Conservation (phyloP, 2,329 filamentous ascomycete species). For the Penicillium rolfsii region DNA sequence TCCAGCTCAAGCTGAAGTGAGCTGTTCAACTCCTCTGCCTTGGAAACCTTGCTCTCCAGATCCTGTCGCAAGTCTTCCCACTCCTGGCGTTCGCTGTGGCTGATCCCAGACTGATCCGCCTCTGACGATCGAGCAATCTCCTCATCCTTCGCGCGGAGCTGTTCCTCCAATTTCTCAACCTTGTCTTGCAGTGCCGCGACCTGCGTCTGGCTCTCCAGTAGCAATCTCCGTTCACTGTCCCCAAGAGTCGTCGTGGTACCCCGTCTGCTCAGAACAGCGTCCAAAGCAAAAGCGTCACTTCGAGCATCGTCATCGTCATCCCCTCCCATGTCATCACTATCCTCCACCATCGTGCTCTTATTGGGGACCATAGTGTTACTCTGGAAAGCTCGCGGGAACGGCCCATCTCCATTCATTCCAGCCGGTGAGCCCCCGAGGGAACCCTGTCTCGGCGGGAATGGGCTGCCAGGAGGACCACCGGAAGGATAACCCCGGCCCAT, state of each 20-base stretch:
- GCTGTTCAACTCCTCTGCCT: slow-evolving; percentile 77
- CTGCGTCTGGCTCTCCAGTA: slow-evolving; percentile 80
- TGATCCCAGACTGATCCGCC: slow-evolving; percentile 56
- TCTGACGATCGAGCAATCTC: slow-evolving; percentile 66
- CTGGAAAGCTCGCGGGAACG: slow-evolving; percentile 86
- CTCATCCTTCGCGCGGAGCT: slow-evolving; percentile 70
- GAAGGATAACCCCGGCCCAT: slow-evolving; percentile 43
- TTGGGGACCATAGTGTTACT: slow-evolving; percentile 97
- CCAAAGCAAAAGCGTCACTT: slow-evolving; percentile 66
- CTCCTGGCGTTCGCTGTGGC: slow-evolving; percentile 68
- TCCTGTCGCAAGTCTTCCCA: slow-evolving; percentile 66
- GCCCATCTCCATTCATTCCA: slow-evolving; percentile 67
- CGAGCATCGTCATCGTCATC: slow-evolving; percentile 62
- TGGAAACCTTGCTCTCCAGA: slow-evolving; percentile 72
- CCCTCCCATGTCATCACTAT: slow-evolving; percentile 73
- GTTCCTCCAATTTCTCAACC: slow-evolving; percentile 70
- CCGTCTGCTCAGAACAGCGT: slow-evolving; percentile 52
- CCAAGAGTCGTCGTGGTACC: slow-evolving; percentile 55
- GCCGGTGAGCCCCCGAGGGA: slow-evolving; percentile 48
- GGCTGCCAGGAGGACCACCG: slow-evolving; percentile 42
- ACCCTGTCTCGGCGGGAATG: slow-evolving; percentile 45
- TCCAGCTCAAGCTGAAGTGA: slow-evolving; percentile 79
- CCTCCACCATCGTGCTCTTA: slow-evolving; percentile 96
- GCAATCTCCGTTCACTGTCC: slow-evolving; percentile 68
- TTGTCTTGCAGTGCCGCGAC: slow-evolving; percentile 74